Percentiles rank a stretch among this genome's conserved stretches.
Conservation (phyloP, 2,329 filamentous ascomycete species). For the Sarocladiaceae sp. region DNA sequence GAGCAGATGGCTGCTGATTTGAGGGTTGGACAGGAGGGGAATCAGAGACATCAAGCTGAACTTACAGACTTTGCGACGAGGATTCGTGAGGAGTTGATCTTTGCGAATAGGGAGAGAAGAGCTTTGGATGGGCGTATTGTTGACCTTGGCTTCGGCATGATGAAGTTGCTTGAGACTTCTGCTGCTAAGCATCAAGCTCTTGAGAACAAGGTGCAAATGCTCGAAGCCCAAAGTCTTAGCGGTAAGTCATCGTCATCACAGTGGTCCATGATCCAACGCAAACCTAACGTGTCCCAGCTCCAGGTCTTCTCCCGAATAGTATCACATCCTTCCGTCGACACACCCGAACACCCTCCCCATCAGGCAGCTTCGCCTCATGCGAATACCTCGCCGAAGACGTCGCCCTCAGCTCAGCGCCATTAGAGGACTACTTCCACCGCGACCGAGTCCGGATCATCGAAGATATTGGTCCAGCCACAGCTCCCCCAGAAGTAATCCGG, state of each 20-base stretch:
- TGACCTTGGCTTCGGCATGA: not conserved
- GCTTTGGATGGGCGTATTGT: not conserved
- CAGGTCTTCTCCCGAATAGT: not conserved
- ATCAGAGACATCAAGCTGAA: not conserved
- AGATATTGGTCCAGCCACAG: not conserved
- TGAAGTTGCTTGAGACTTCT: not conserved
- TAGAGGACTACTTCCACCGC: conserved; percentile 2
- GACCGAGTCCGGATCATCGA: not conserved
- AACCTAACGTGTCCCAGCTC: not conserved
- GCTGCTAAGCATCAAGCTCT: not conserved
- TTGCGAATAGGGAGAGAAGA: not conserved
- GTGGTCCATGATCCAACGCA: not conserved
- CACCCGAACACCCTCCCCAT: not conserved
- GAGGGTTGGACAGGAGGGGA: conserved; percentile 12
- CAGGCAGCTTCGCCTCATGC: not conserved
- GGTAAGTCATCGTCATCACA: not conserved
- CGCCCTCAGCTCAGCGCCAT: not conserved
- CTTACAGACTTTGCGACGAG: not conserved
- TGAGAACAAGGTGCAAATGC: not conserved
- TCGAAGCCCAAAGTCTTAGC: not conserved
- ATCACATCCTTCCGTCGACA: not conserved
- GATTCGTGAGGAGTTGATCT: not conserved
- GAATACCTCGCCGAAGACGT: not conserved
- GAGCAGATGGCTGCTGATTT: conserved; percentile 11
- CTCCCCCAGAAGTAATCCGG: not conserved